Evolutionary conservation across 179 eudicot genomes (phyloP).

Genomic region (Patellifolia procumbens): DNA sequence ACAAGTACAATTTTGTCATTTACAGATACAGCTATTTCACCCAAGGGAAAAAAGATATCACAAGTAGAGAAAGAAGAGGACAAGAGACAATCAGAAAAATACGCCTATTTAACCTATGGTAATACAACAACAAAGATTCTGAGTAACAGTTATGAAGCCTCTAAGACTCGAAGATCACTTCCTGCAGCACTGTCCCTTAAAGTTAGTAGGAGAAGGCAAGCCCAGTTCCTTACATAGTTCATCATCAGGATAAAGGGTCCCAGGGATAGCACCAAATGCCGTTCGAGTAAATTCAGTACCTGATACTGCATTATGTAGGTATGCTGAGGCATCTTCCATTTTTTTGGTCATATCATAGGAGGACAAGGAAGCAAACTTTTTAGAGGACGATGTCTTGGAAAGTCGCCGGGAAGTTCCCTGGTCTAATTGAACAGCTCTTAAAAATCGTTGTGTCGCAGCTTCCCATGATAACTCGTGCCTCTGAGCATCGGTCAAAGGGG

Average conservation of each 20-base stretch:
- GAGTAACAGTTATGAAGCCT: background rate
- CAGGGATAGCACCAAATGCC: slow-evolving; percentile 50
- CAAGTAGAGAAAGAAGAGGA: no score
- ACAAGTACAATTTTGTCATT: background rate
- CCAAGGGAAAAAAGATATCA: background rate
- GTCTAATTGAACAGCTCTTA: slow-evolving; percentile 59
- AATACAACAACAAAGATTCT: slow-evolving; percentile 10
- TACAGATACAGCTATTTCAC: background rate
- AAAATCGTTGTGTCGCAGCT: slow-evolving; percentile 82
- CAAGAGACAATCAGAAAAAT: background rate
- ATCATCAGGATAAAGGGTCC: slow-evolving; percentile 62
- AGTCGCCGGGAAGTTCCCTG: slow-evolving; percentile 22
- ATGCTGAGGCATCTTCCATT: slow-evolving; percentile 78
- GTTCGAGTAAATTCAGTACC: slow-evolving; percentile 43
- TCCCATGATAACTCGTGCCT: slow-evolving; percentile 87
- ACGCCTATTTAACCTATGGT: background rate
- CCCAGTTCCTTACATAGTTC: slow-evolving; percentile 70
- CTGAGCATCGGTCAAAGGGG: slow-evolving; percentile 62
- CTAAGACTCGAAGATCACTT: background rate
- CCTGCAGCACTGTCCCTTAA: slow-evolving; percentile 23
- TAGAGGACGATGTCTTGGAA: slow-evolving; percentile 38
- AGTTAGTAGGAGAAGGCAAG: slow-evolving; percentile 32
- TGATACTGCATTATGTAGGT: slow-evolving; percentile 60
- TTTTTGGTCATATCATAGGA: slow-evolving; percentile 47
- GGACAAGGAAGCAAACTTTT: slow-evolving; percentile 57